Evolutionary conservation across 2,329 filamentous ascomycete species (phyloP), one percentile per base, ranked within the genome.

Genomic region (Aspergillus aculeatus): DNA sequence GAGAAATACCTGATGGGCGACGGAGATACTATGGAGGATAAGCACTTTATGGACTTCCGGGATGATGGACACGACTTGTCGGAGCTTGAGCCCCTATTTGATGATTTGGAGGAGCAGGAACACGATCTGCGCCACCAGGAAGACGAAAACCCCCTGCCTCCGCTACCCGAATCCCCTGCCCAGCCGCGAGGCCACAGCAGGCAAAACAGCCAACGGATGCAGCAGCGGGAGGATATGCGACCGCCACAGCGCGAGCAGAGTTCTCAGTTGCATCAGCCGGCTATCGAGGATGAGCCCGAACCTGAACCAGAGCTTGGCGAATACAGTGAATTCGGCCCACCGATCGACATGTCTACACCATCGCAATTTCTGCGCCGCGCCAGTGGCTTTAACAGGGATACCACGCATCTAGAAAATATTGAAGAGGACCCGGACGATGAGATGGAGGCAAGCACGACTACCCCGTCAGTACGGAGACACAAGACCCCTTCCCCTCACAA

Each of bases 301-400:
- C 38, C 38, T 16, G 38, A 44, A 44, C 38, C 38, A 16, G 71
- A 73, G 6, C 64, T 74, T 6, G 72, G 66, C 10, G 77, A 77
- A 51, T 73, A 76, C 54, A 78, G 75, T 50, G 76, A 78, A 65
- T 77, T 78, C 47, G 76, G 73, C 2, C 75, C 76, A 10, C 76
- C 77, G 2, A 66, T 77, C 10, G 77, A 78, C 56, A 78, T 78
- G 72, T 79, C 77, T 1, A 79, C 77, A 0, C 77, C 77, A 5
- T 77, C 75, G 19, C 77, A 78, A 61, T 35, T 79, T 9, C 62
- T 78, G 54, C 73, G 71, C 54, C 62, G 74, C 32, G 68, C 61
- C 5, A 68, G 66, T 41, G 65, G 58, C 1, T 55, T 68, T 2
- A 64, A 62, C 0, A 73, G 68, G 50, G 74, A 76, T 48, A 66